Evolutionary conservation across 805 yeast species (phyloP).

Genomic region (Tetrapisispora pingtungensis): DNA sequence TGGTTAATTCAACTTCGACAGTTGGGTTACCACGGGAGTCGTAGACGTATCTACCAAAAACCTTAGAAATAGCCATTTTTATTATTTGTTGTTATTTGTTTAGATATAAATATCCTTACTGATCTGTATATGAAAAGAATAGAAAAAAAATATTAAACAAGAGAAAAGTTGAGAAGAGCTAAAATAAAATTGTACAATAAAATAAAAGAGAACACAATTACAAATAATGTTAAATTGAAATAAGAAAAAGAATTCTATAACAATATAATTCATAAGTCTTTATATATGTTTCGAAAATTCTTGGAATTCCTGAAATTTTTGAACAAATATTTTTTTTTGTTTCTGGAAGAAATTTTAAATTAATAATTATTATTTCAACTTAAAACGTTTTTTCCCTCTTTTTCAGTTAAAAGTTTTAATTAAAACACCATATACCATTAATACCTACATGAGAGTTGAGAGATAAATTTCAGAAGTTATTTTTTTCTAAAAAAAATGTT

Average conservation of each 20-base stretch:
- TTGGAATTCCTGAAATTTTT: slow-evolving; percentile 1
- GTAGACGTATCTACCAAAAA: slow-evolving; percentile 93
- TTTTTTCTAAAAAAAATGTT: no score
- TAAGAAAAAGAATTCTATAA: background rate
- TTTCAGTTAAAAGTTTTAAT: no score
- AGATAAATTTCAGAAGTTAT: no score
- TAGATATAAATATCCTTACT: slow-evolving; percentile 9
- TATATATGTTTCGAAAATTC: slow-evolving; percentile 5
- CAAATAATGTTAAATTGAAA: background rate
- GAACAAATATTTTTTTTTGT: background rate
- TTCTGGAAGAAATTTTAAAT: no score
- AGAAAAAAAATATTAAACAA: background rate
- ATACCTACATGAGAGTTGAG: no score
- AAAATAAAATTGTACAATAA: background rate
- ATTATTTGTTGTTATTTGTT: slow-evolving; percentile 5
- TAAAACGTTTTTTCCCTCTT: no score
- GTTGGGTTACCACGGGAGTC: slow-evolving; percentile 99
- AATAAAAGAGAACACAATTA: background rate
- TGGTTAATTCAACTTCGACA: slow-evolving; percentile 93
- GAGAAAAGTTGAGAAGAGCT: background rate
- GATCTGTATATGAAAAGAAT: background rate
- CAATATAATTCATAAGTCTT: background rate
- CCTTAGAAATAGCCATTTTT: slow-evolving; percentile 74
- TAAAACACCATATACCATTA: no score
- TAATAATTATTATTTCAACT: no score